phyloP scores from a whole-genome alignment of 257 asterid genomes.

The Jasminum sambac region DNA sequence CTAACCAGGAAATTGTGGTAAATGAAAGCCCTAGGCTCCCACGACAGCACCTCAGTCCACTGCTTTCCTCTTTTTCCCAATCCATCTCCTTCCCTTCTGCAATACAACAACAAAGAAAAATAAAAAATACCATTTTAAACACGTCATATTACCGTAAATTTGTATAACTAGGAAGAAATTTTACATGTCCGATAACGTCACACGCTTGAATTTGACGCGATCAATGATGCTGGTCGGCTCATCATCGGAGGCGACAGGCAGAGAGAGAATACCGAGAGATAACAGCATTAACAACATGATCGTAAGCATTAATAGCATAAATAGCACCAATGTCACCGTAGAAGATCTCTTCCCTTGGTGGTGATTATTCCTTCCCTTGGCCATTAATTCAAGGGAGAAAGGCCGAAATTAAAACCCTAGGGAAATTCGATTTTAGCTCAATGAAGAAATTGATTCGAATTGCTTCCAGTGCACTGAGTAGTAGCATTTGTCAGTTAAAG shows the following conservation, averaged over 20 bases:
- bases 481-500: not conserved
- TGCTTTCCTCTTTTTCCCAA: constrained; percentile 56
- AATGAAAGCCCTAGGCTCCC: constrained; percentile 78
- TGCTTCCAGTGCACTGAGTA: not conserved
- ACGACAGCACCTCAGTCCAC: constrained; percentile 77
- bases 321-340: constrained; percentile 59
- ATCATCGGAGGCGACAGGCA: constrained; percentile 60
- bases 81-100: constrained; percentile 47
- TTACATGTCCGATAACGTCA: constrained; percentile 43
- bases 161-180: constrained; percentile 6
- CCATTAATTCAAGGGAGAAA: constrained; percentile 32
- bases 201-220: constrained; percentile 66
- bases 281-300: constrained; percentile 73
- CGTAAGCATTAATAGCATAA: constrained; percentile 73
- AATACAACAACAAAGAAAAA: constrained; percentile 7
- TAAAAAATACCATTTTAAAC: too few species aligned
- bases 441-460: not conserved
- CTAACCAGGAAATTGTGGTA: constrained; percentile 80
- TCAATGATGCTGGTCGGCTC: constrained; percentile 34
- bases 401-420: not conserved
- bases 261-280: constrained; percentile 76
- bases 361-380: constrained; percentile 56
- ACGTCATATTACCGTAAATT: too few species aligned
- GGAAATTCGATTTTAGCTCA: not conserved
- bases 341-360: constrained; percentile 73